These are phyloP conservation scores for Neophaeococcomyces mojaviensis DNA, from an alignment of 2,329 filamentous ascomycete species.

Conservation along the genomic window DNA sequence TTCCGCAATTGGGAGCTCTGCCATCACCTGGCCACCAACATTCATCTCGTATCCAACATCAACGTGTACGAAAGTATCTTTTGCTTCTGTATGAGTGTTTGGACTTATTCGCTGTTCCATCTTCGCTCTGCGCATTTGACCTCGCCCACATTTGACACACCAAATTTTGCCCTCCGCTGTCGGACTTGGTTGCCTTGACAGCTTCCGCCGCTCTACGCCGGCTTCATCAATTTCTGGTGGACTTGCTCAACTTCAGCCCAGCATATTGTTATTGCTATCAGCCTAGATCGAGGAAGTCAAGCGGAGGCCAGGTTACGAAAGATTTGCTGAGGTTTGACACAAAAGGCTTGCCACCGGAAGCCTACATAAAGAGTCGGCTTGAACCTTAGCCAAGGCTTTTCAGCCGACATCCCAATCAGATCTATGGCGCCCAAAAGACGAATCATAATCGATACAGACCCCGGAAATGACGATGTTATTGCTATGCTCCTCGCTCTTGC, in stretches of 20 bases:
- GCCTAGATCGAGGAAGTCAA: no score
- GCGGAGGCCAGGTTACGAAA: no score
- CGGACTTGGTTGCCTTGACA: neutral
- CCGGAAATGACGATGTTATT: conserved; percentile 86
- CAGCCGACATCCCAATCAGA: neutral
- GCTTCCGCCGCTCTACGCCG: conserved; percentile 8
- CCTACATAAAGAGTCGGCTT: neutral
- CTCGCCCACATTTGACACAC: neutral
- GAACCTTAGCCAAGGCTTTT: neutral
- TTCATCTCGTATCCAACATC: no score
- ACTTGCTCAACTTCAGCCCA: no score
- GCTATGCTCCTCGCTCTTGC: conserved; percentile 82
- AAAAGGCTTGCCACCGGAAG: neutral
- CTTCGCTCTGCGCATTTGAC: no score
- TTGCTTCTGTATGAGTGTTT: no score
- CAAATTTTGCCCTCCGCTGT: neutral
- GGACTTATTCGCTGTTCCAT: no score
- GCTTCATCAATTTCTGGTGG: no score
- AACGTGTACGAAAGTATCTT: no score
- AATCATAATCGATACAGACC: conserved; percentile 95
- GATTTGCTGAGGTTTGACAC: neutral
- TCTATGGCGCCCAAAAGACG: conserved; percentile 60
- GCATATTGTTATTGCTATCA: no score
- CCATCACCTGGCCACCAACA: no score
- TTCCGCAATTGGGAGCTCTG: no score